Evolutionary conservation across 1,284 basidiomycete species (phyloP), one percentile per base, ranked within the genome.

Genomic region (Trichosporon sp.): DNA sequence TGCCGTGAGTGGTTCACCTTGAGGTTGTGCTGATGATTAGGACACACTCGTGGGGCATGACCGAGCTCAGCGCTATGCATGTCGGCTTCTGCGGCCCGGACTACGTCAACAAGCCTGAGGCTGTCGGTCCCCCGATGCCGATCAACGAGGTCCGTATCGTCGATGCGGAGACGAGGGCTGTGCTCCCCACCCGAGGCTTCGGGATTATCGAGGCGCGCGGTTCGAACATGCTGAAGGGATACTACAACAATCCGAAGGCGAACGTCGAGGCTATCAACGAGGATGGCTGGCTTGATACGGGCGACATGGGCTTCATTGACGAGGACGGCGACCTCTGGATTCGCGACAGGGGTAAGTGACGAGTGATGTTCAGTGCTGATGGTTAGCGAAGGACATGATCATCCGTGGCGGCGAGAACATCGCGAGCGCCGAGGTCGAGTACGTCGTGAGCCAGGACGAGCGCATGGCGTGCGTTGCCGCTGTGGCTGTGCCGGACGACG

Each of bases 401-500:
- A 81, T 83, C 35, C 80, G 81, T 2, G 81, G 81, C 21, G 81
- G 81, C 1, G 81, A 83, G 72, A 83, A 83, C 68, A 81, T 83
- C 71, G 74, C 80, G 0, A 81, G 80, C 1, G 72, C 77, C 1
- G 80, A 81, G 59, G 77, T 83, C 19, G 81, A 83, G 72, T 81
- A 83, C 68, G 81, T 77, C 32, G 63, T 83, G 14, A 79, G 77
- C 46, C 73, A 78, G 38, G 76, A 80, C 66, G 67, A 73, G 12
- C 71, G 76, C 38, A 74, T 83, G 2, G 71, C 74, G 2, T 79
- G 80, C 70, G 79, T 74, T 7, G 78, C 77, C 1, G 81, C 80
- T 7, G 73, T 83, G 0, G 74, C 80, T 2, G 75, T 83, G 1
- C 81, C 81, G 0, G 77, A 80, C 66, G 43, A 65, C 11, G 68